phyloP scores from a whole-genome alignment of 345 rosid species.

The Diplotaxis tenuifolia region DNA sequence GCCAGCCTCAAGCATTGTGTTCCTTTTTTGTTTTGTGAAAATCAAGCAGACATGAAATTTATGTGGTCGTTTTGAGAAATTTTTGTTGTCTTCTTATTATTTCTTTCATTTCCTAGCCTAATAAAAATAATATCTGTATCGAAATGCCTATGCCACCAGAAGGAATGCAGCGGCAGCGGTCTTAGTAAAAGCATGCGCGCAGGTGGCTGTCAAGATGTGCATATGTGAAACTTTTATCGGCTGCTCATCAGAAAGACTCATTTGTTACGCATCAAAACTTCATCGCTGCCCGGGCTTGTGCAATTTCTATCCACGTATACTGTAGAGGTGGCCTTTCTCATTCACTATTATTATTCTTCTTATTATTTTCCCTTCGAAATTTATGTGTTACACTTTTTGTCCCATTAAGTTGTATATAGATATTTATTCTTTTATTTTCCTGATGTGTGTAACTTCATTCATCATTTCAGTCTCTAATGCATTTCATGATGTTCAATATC shows the following conservation, averaged over 20 bases:
- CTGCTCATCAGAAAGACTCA: no score
- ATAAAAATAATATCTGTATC: slow-evolving; percentile 33
- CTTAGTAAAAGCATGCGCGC: slow-evolving; percentile 60
- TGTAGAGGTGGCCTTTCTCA: no score
- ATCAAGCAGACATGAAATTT: not conserved
- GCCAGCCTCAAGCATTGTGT: not conserved
- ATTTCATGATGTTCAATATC: slow-evolving; percentile 17
- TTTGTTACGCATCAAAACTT: no score
- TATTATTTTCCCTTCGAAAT: no score
- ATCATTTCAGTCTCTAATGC: slow-evolving; percentile 18
- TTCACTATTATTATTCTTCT: no score
- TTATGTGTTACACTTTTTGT: slow-evolving; percentile 4
- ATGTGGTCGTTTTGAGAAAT: not conserved
- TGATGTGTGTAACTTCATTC: slow-evolving; percentile 13
- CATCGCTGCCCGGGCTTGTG: no score
- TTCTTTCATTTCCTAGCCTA: slow-evolving; percentile 30
- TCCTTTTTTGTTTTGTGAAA: not conserved
- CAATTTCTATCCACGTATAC: no score
- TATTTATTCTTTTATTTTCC: not conserved
- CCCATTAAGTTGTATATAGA: not conserved
- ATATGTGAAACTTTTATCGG: slow-evolving; percentile 51
- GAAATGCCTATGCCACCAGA: slow-evolving; percentile 54
- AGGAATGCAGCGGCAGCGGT: slow-evolving; percentile 69
- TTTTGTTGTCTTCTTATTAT: not conserved
- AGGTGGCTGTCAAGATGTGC: slow-evolving; percentile 56